These are phyloP conservation scores for Ceratobasidium sp. DNA, from an alignment of 1,284 basidiomycete species.

Conservation along the genomic window DNA sequence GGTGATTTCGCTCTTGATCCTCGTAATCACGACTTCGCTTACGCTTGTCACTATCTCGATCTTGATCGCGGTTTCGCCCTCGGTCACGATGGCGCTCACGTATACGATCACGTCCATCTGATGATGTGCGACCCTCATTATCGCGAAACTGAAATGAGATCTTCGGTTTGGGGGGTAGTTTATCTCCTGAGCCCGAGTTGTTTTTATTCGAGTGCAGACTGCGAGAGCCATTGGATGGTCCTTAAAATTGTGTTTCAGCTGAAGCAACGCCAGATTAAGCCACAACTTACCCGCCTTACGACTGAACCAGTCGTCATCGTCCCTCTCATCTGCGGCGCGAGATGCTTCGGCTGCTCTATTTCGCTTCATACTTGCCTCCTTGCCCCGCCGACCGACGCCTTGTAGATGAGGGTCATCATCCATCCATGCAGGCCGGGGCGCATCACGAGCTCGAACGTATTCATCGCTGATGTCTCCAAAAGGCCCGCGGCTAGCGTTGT, in stretches of 20 bases:
- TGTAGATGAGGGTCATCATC: constrained; percentile 31
- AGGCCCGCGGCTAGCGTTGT: constrained; percentile 31
- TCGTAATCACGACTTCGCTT: constrained; percentile 32
- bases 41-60: constrained; percentile 17
- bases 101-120: neutral
- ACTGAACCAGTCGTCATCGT: constrained; percentile 35
- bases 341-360: constrained; percentile 33
- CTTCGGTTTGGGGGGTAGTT: constrained; percentile 22
- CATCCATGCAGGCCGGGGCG: constrained; percentile 26
- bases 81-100: constrained; percentile 16
- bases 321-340: constrained; percentile 1
- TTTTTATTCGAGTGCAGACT: neutral
- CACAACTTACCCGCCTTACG: constrained; percentile 1
- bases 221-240: neutral
- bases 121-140: neutral
- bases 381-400: constrained; percentile 28
- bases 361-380: constrained; percentile 29
- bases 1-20: constrained; percentile 26
- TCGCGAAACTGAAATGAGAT: constrained; percentile 4
- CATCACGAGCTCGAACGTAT: neutral
- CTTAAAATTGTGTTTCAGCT: neutral
- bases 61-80: constrained; percentile 11
- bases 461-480: constrained; percentile 7
- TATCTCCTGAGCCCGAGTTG: neutral
- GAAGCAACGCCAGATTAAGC: neutral